These are phyloP conservation scores for Picea abies DNA, from an alignment of 83 land plant genomes.

Conservation along the genomic window DNA sequence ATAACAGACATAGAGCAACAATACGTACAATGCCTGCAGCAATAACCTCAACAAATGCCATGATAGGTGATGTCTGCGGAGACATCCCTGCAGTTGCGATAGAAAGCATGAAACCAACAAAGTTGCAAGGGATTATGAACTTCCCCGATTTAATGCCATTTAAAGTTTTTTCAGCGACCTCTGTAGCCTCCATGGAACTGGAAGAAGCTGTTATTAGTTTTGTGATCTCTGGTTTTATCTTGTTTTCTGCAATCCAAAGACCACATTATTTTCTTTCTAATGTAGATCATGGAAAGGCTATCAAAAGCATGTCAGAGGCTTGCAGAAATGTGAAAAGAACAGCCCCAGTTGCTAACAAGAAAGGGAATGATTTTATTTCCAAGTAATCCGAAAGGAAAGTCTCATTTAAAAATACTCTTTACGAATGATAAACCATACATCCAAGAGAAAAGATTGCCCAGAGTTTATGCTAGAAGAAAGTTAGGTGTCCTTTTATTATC, in stretches of 20 bases:
- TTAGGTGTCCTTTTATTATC: too few species aligned
- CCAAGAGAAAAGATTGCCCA: too few species aligned
- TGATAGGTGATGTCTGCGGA: slow-evolving; percentile 73
- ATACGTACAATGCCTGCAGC: slow-evolving; percentile 54
- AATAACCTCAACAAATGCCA: slow-evolving; percentile 75
- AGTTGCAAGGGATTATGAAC: slow-evolving; percentile 74
- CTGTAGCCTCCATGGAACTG: slow-evolving; percentile 69
- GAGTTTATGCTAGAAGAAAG: too few species aligned
- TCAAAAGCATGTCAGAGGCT: neutral
- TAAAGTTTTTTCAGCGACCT: slow-evolving; percentile 74
- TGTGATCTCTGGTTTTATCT: slow-evolving; percentile 75
- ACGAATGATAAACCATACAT: too few species aligned
- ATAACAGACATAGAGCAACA: slow-evolving; percentile 53
- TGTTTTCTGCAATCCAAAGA: slow-evolving; percentile 34
- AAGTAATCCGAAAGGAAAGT: neutral
- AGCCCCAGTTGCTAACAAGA: neutral
- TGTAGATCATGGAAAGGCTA: neutral
- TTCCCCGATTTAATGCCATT: slow-evolving; percentile 75
- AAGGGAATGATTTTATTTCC: neutral
- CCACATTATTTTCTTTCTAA: neutral
- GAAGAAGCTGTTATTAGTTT: slow-evolving; percentile 58
- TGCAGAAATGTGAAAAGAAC: neutral
- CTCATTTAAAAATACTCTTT: too few species aligned
- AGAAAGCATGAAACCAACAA: slow-evolving; percentile 71
- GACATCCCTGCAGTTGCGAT: slow-evolving; percentile 82